phyloP scores from a whole-genome alignment of 2,329 filamentous ascomycete genomes.

The Biscogniauxia mediterranea region DNA sequence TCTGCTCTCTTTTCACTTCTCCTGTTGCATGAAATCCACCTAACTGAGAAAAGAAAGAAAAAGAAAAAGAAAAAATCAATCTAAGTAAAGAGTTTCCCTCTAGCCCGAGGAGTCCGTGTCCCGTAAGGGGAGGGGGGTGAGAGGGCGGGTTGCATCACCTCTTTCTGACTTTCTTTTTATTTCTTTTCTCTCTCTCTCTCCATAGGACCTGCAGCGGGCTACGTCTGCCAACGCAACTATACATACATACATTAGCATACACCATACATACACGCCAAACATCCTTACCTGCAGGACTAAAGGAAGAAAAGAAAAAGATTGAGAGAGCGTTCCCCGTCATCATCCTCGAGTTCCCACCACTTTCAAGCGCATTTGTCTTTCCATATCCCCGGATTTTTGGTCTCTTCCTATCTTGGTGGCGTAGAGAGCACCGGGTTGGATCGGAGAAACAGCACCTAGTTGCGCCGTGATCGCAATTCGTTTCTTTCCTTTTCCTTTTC shows the following conservation, averaged over 20 bases:
- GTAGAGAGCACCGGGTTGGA: not conserved
- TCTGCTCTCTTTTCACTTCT: too few relatives aligned
- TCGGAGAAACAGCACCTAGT: not conserved
- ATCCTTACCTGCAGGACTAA: not conserved
- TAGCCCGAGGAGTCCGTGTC: not conserved
- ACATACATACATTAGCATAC: not conserved
- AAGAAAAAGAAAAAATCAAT: too few relatives aligned
- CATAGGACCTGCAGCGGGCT: not conserved
- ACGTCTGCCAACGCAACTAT: not conserved
- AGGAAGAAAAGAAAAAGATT: not conserved
- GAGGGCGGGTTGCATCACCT: too few relatives aligned
- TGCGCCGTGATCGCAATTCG: not conserved
- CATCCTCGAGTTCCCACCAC: not conserved
- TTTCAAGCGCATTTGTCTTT: not conserved
- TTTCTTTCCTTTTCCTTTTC: not conserved
- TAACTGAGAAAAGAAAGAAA: not conserved
- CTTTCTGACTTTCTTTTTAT: constrained; percentile 2
- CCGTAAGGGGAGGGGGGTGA: too few relatives aligned
- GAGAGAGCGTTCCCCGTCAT: not conserved
- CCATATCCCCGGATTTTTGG: not conserved
- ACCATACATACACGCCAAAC: not conserved
- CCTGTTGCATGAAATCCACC: not conserved
- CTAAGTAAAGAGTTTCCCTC: too few relatives aligned
- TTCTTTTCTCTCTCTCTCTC: not conserved
- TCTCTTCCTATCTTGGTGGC: not conserved